phyloP scores from a whole-genome alignment of 345 rosid genomes.

The Pistacia atlantica region DNA sequence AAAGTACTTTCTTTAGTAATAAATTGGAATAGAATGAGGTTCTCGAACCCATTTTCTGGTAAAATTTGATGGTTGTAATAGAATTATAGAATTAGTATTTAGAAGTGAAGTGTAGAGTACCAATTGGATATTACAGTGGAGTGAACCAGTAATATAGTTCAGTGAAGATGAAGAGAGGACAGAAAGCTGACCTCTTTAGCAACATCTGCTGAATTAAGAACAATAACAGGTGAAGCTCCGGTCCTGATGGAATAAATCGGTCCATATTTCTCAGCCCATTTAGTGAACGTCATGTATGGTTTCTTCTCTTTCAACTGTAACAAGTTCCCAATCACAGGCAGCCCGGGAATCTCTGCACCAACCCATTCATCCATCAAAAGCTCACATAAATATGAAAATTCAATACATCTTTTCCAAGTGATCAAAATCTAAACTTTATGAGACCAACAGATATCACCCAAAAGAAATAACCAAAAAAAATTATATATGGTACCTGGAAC shows the following conservation, averaged over 20 bases:
- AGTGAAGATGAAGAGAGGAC: not conserved
- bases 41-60: not conserved
- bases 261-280: conserved; percentile 83
- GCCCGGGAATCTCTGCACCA: conserved; percentile 70
- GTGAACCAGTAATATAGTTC: not conserved
- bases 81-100: not conserved
- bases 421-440: not conserved
- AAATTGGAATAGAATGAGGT: not conserved
- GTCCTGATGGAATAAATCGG: conserved; percentile 77
- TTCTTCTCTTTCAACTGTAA: conserved; percentile 88
- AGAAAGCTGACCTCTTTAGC: conserved; percentile 71
- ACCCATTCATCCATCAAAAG: not conserved
- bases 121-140: not conserved
- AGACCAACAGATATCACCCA: not conserved
- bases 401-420: not conserved
- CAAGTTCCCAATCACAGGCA: conserved; percentile 83
- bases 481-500: conserved; percentile 50
- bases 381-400: not conserved
- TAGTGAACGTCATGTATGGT: conserved; percentile 75
- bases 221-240: conserved; percentile 67
- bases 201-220: conserved; percentile 61
- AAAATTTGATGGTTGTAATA: not conserved
- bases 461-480: not conserved
- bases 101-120: not conserved
- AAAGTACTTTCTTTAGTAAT: too few relatives aligned